phyloP scores from a whole-genome alignment of 73 alveolate species.

The Symbiodinium pilosum region DNA sequence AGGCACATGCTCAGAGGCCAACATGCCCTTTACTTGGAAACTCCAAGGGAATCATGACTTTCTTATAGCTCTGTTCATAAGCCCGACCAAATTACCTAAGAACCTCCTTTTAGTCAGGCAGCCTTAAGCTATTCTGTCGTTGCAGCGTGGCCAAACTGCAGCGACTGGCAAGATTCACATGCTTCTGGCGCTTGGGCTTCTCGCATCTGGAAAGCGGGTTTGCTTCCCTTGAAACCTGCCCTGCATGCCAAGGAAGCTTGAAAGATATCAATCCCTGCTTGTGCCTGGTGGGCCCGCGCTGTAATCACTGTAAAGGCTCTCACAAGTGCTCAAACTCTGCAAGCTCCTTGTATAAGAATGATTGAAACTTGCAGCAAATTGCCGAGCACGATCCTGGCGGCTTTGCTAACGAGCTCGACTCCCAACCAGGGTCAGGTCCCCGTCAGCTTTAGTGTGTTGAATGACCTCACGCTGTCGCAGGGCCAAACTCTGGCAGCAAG shows the following conservation, averaged over 20 bases:
- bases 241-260: not conserved
- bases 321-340: not conserved
- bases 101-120: not conserved
- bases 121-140: not conserved
- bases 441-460: not conserved
- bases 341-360: not conserved
- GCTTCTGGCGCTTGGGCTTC: not conserved
- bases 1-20: not conserved
- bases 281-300: no score
- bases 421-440: not conserved
- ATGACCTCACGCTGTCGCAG: not conserved
- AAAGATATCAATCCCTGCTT: not conserved
- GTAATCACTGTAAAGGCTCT: no score
- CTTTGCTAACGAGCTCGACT: not conserved
- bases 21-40: not conserved
- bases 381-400: not conserved
- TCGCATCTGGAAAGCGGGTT: not conserved
- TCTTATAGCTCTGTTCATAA: not conserved
- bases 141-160: not conserved
- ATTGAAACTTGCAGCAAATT: not conserved
- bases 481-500: not conserved
- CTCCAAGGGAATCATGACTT: not conserved
- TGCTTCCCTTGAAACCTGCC: not conserved
- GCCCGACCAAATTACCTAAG: not conserved
- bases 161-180: not conserved